Evolutionary conservation across 2,329 filamentous ascomycete species (phyloP).

Genomic region (Elsinoe batatas): DNA sequence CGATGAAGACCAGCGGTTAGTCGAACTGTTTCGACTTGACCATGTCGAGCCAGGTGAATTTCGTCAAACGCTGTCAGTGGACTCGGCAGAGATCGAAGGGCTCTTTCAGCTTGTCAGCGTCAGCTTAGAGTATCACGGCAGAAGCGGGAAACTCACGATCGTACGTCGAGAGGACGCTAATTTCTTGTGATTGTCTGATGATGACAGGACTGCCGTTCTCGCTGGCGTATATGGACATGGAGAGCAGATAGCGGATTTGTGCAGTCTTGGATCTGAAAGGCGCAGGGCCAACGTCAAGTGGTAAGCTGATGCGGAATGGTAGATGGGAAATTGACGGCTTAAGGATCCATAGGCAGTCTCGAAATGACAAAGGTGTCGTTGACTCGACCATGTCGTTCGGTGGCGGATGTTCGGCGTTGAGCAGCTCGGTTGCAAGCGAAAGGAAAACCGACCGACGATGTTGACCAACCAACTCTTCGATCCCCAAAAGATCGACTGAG

Average conservation of each 20-base stretch:
- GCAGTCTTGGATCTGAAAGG: constrained; percentile 45
- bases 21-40: constrained; percentile 34
- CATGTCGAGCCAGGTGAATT: constrained; percentile 32
- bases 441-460: constrained; percentile 40
- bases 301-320: constrained; percentile 44
- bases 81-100: constrained; percentile 43
- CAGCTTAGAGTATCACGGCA: not conserved
- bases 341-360: constrained; percentile 40
- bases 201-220: constrained; percentile 40
- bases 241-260: constrained; percentile 42
- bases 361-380: constrained; percentile 28
- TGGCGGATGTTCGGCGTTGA: constrained; percentile 42
- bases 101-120: constrained; percentile 39
- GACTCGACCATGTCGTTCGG: constrained; percentile 41
- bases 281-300: constrained; percentile 45
- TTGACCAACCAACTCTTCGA: constrained; percentile 40
- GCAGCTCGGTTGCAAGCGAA: constrained; percentile 42
- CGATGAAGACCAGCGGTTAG: constrained; percentile 46
- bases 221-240: constrained; percentile 38
- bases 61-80: constrained; percentile 43
- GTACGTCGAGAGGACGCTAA: constrained; percentile 44
- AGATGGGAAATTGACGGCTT: constrained; percentile 38
- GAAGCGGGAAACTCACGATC: constrained; percentile 34
- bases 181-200: constrained; percentile 41
- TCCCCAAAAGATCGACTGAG: constrained; percentile 43